Percentiles rank a stretch among this genome's conserved stretches.
Evolutionary conservation across 257 asterid species (phyloP).

Genomic region (Solanum okadae): DNA sequence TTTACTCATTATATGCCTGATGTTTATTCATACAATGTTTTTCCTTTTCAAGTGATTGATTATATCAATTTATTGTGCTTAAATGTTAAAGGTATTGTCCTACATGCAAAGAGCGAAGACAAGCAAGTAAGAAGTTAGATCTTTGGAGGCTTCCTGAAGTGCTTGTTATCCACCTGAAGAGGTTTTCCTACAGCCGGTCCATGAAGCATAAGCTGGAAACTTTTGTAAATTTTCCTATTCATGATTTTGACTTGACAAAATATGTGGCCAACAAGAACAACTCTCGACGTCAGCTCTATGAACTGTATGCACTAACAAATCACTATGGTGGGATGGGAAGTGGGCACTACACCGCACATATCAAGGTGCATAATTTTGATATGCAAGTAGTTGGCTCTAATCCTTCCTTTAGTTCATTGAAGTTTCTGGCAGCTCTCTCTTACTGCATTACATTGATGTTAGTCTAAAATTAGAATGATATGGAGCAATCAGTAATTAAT

Average conservation of each 20-base stretch:
- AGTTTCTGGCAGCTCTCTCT: not conserved
- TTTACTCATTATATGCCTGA: not conserved
- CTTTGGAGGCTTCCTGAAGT: constrained; percentile 99
- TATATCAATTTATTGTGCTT: not conserved
- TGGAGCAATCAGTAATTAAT: not conserved
- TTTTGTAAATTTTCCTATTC: constrained; percentile 88
- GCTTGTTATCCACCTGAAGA: constrained; percentile 90
- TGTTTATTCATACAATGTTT: not conserved
- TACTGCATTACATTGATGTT: not conserved
- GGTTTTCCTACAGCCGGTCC: constrained; percentile 94
- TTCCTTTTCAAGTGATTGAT: not conserved
- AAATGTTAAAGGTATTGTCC: constrained; percentile 77
- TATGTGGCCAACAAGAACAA: constrained; percentile 93
- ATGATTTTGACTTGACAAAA: constrained; percentile 83
- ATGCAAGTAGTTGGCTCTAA: not conserved
- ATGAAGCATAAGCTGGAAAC: constrained; percentile 99
- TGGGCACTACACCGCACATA: constrained; percentile 94
- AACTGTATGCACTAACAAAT: constrained; percentile 89
- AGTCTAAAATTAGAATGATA: not conserved
- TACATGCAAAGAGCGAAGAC: constrained; percentile 95
- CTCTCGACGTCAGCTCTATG: constrained; percentile 72
- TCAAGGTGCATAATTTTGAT: constrained; percentile 49
- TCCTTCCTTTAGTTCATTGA: not conserved
- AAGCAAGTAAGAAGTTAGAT: constrained; percentile 96
- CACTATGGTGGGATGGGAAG: constrained; percentile 99